These are phyloP conservation scores for Geranium incanum DNA, from an alignment of 441 rosid genomes.

Conservation along the genomic window DNA sequence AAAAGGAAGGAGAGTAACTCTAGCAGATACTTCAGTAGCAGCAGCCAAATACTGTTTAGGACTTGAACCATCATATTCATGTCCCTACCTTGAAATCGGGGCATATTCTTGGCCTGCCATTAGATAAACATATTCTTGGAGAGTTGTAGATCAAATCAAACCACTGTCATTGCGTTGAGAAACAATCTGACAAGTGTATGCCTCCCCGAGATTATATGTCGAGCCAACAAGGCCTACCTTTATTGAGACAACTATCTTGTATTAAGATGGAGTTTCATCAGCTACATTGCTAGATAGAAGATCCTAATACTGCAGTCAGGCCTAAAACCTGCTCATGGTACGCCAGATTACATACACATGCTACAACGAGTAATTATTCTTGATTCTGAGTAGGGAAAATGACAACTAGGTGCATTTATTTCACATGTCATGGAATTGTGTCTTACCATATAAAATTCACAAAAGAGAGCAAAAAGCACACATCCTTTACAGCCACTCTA, in stretches of 20 bases:
- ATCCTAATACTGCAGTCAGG: not conserved
- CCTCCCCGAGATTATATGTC: slow-evolving; percentile 20
- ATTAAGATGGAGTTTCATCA: not conserved
- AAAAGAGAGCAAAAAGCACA: not conserved
- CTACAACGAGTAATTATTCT: slow-evolving; percentile 1
- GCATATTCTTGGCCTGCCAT: slow-evolving; percentile 24
- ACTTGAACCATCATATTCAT: slow-evolving; percentile 18
- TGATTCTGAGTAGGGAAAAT: not conserved
- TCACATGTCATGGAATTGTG: not conserved
- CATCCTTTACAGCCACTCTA: not conserved
- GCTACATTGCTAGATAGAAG: not conserved
- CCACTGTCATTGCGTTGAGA: slow-evolving; percentile 28
- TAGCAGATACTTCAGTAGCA: slow-evolving; percentile 19
- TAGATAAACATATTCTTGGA: slow-evolving; percentile 25
- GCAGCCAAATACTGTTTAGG: not conserved
- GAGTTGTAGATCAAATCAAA: slow-evolving; percentile 22
- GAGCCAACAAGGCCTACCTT: slow-evolving; percentile 29
- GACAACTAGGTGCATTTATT: not conserved
- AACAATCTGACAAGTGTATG: slow-evolving; percentile 26
- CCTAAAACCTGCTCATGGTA: not conserved
- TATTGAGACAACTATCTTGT: not conserved
- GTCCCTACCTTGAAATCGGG: slow-evolving; percentile 24
- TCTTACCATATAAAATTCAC: not conserved
- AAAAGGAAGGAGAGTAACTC: slow-evolving; percentile 43
- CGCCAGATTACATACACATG: not conserved